Evolutionary conservation across 2,329 filamentous ascomycete genomes (phyloP), one percentile per base, ranked within the genome.

Genomic region (Botrytis tulipae): DNA sequence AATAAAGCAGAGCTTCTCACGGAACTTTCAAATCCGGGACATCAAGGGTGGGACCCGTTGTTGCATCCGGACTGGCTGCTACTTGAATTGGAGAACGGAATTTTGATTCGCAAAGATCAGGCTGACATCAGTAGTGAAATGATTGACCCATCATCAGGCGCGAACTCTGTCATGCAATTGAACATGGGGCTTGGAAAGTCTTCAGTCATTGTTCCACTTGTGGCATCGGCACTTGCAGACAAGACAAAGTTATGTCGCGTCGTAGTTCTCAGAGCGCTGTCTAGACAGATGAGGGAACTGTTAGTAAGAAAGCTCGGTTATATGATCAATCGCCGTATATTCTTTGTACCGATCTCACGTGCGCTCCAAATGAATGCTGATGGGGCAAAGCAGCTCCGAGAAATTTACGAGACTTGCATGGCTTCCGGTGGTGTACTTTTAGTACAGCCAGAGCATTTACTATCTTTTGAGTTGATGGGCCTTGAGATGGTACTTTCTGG

Each of bases 121-220:
- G 75, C 74, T 5, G 78, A 86, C 2, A 89, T 93, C 68, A 88
- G 90, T 0, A 62, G 73, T 0, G 78, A 85, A 32, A 93, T 93
- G 87, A 86, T 84, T 3, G 69, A 77, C 0, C 85, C 85, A 0
- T 76, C 78, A 0, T 78, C 78, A 0, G 79, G 77, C 0, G 42
- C 78, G 0, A 92, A 90, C 76, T 80, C 84, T 0, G 86, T 90
- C 0, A 86, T 92, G 83, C 90, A 92, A 77, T 80, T 93, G 3
- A 92, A 92, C 75, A 93, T 93, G 90, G 91, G 91, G 0, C 87
- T 92, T 77, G 91, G 91, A 0, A 93, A 93, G 75, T 89, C 89
- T 0, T 91, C 90, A 0, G 87, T 92, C 1, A 93, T 94, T 67
- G 84, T 91, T 0, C 91, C 91, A 0, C 89, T 92, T 54, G 86